phyloP scores from a whole-genome alignment of 345 rosid species.

The Pelargonium nanum region DNA sequence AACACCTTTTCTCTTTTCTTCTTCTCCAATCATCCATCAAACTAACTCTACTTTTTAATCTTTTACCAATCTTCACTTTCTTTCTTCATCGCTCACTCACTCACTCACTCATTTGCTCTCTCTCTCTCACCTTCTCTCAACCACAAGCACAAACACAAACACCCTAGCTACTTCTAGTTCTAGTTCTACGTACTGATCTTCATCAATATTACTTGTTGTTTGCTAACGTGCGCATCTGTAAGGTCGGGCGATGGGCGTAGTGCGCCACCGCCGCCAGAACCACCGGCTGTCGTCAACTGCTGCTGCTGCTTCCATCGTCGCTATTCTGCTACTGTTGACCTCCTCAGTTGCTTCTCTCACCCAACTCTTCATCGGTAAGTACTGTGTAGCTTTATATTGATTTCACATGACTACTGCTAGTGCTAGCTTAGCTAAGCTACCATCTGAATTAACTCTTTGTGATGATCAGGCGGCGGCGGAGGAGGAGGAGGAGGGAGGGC shows the following conservation, averaged over 20 bases:
- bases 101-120: conserved; percentile 3
- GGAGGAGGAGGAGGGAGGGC: conserved; percentile 8
- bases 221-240: background rate
- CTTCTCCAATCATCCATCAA: no score
- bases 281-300: background rate
- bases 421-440: no score
- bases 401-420: no score
- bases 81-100: background rate
- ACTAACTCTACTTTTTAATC: no score
- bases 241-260: background rate
- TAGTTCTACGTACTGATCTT: background rate
- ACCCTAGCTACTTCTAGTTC: background rate
- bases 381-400: no score
- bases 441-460: background rate
- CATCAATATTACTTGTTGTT: no score
- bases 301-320: no score
- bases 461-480: conserved; percentile 21
- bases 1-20: no score
- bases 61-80: background rate
- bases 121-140: conserved; percentile 2
- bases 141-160: no score
- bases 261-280: background rate
- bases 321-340: background rate
- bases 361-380: background rate
- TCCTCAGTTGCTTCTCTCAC: background rate